These are phyloP conservation scores for Takashimella tepidaria DNA, from an alignment of 1,284 basidiomycete species.

Conservation along the genomic window DNA sequence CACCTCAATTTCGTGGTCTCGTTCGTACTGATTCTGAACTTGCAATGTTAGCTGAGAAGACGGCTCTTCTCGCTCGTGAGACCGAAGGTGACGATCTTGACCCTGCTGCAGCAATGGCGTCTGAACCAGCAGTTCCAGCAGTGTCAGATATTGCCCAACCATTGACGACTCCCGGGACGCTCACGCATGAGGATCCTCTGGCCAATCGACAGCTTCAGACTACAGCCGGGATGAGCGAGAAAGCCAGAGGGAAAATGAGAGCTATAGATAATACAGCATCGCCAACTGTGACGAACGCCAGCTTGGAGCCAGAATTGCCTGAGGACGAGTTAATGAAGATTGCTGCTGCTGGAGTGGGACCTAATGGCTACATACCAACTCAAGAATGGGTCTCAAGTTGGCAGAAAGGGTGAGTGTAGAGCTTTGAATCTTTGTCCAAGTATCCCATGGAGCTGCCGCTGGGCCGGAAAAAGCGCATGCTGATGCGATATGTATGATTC, in stretches of 20 bases:
- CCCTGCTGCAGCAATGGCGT: slow-evolving; percentile 1
- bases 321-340: slow-evolving; percentile 58
- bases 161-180: slow-evolving; percentile 23
- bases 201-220: slow-evolving; percentile 2
- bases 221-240: slow-evolving; percentile 58
- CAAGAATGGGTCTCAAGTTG: slow-evolving; percentile 77
- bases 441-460: too few species aligned
- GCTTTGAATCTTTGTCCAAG: too few species aligned
- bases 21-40: slow-evolving; percentile 38
- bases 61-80: slow-evolving; percentile 34
- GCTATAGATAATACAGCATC: slow-evolving; percentile 33
- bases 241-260: slow-evolving; percentile 81
- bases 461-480: too few species aligned
- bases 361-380: slow-evolving; percentile 85
- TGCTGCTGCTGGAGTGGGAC: slow-evolving; percentile 63
- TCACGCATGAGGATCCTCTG: slow-evolving; percentile 19
- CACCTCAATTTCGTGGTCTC: slow-evolving; percentile 5
- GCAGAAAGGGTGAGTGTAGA: slow-evolving; percentile 47
- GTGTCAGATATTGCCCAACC: slow-evolving; percentile 4
- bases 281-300: slow-evolving; percentile 5
- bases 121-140: not conserved
- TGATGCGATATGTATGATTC: too few species aligned
- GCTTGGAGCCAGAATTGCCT: slow-evolving; percentile 49
- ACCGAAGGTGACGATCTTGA: slow-evolving; percentile 23
- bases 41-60: slow-evolving; percentile 44